Evolutionary conservation across 2,329 filamentous ascomycete genomes (phyloP), one percentile per base, ranked within the genome.

Genomic region (Stachybotrys echinatus): DNA sequence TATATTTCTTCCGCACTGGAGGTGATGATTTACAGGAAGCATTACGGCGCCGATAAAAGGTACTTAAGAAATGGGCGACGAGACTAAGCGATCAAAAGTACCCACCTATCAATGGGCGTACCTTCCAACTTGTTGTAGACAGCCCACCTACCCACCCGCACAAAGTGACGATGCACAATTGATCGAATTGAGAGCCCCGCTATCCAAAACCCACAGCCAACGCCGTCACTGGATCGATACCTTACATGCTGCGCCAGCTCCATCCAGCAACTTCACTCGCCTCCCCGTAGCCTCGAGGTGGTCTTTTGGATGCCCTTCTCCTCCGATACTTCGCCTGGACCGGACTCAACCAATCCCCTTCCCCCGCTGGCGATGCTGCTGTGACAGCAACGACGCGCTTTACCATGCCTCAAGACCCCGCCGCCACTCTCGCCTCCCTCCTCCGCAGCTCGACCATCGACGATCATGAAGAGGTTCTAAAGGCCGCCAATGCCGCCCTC

Each of bases 381-480:
- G 38, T 20, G 38, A 40, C 19, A 40, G 17, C 17, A 18, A 10
- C 39, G 18, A 12, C 42, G n/a, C 40, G 14, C 40, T 55, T 52
- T 52, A 61, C 50, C 54, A 73, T 73, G 70, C 59, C 70, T 57
- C 62, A 72, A 64, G 72, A 78, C 61, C 67, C 75, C 60, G 69
- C 77, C 53, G 70, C 74, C 34, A 68, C 72, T 50, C 74, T 84
- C 60, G 73, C 74, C 61, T 72, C 76, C 55, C 70, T 82, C 53
- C 74, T 86, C 58, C 75, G 76, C 53, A 66, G 71, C 48, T 67
- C 81, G 46, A 74, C 75, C 46, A 82, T 86, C 60, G 68, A 81
- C 53, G 88, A 94, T 72, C 86, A 92, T 67, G 81, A 87, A 44
- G 85, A 92, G 67, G 73, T 88, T 47, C 80, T 94, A 52, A 75